Percentiles rank a stretch among this genome's conserved stretches.
Conservation (phyloP, 2,329 filamentous ascomycete species). For the Neonectria coccinea region DNA sequence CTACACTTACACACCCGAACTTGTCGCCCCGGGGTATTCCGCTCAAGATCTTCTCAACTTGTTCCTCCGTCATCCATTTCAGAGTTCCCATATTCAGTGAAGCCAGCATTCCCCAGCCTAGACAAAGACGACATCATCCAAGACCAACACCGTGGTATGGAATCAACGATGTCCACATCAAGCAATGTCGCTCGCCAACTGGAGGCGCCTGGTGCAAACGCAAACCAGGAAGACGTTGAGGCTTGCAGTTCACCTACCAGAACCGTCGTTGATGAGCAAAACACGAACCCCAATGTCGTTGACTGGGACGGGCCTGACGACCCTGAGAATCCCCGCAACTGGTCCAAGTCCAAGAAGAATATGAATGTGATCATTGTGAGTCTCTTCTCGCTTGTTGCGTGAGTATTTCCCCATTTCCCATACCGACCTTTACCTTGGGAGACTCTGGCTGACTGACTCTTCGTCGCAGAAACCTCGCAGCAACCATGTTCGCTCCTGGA, state of each 20-base stretch:
- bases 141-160: background rate
- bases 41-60: too few species aligned
- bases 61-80: too few species aligned
- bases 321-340: constrained; percentile 72
- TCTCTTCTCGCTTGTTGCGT: constrained; percentile 52
- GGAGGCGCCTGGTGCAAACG: background rate
- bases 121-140: too few species aligned
- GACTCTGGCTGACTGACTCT: background rate
- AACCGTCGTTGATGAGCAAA: background rate
- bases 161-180: background rate
- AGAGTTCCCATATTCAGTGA: too few species aligned
- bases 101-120: too few species aligned
- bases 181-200: background rate
- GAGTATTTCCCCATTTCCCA: background rate
- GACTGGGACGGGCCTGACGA: constrained; percentile 71
- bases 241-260: background rate
- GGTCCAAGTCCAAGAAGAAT: constrained; percentile 62
- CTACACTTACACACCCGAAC: too few species aligned
- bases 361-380: constrained; percentile 60
- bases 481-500: constrained; percentile 42
- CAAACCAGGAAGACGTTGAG: background rate
- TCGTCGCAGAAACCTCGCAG: constrained; percentile 29
- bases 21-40: too few species aligned
- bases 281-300: constrained; percentile 54
- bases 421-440: too few species aligned